Evolutionary conservation across 805 yeast species (phyloP).

Genomic region (Metschnikowia baotianmanensis): DNA sequence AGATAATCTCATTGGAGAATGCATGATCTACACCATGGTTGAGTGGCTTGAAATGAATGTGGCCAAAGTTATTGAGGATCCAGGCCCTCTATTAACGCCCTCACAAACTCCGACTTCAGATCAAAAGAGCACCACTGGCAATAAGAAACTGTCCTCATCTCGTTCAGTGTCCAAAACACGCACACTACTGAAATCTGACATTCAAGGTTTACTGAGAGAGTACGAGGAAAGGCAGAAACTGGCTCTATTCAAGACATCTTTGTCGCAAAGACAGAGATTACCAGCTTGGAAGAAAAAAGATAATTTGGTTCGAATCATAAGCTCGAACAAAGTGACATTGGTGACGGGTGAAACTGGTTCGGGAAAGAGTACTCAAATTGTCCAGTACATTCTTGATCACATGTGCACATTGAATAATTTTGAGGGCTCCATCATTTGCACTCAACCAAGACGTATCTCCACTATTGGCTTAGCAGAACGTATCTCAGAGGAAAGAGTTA

Average conservation of each 20-base stretch:
- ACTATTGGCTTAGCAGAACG: constrained; percentile 94
- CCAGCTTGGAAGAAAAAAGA: constrained; percentile 83
- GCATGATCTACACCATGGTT: constrained; percentile 61
- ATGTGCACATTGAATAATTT: constrained; percentile 49
- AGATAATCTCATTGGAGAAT: constrained; percentile 58
- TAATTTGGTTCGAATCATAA: constrained; percentile 55
- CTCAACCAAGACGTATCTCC: constrained; percentile 95
- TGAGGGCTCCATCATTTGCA: constrained; percentile 67
- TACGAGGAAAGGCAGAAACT: constrained; percentile 6
- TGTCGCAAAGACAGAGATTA: constrained; percentile 49
- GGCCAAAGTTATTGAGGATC: constrained; percentile 57
- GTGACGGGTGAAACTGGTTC: constrained; percentile 98
- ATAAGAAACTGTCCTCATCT: background rate
- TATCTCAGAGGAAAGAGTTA: constrained; percentile 78
- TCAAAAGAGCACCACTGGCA: background rate
- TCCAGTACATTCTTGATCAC: constrained; percentile 81
- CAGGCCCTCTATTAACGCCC: constrained; percentile 56
- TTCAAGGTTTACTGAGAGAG: background rate
- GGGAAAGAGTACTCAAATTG: constrained; percentile 93
- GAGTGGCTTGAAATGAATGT: constrained; percentile 78
- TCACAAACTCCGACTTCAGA: background rate
- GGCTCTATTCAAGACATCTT: constrained; percentile 32
- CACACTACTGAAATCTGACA: constrained; percentile 2
- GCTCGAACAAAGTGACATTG: constrained; percentile 60
- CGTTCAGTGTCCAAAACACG: constrained; percentile 1